These are phyloP conservation scores for Botrytis deweyae DNA, from an alignment of 2,329 filamentous ascomycete species.

Conservation along the genomic window DNA sequence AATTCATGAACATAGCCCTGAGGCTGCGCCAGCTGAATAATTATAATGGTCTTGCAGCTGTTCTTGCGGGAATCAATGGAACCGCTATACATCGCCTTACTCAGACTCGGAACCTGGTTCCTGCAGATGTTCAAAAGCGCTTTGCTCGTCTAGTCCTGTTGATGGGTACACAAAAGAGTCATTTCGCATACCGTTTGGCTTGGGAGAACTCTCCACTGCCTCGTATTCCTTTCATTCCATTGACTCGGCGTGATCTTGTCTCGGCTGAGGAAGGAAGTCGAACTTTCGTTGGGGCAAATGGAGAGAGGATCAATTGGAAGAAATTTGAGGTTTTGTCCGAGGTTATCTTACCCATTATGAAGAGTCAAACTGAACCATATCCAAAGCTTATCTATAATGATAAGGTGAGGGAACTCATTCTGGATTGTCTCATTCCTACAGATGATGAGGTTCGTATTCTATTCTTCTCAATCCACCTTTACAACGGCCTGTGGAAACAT, in stretches of 20 bases:
- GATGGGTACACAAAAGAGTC: constrained; percentile 89
- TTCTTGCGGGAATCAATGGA: constrained; percentile 89
- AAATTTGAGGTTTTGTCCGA: constrained; percentile 97
- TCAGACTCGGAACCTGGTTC: constrained; percentile 75
- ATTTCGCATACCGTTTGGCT: constrained; percentile 92
- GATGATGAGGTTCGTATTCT: constrained; percentile 76
- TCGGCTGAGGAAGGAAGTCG: constrained; percentile 89
- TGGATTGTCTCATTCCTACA: constrained; percentile 77
- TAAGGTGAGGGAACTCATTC: constrained; percentile 68
- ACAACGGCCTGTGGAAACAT: background rate
- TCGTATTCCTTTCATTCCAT: constrained; percentile 88
- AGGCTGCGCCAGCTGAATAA: constrained; percentile 91
- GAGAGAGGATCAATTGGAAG: constrained; percentile 88
- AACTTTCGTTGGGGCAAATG: constrained; percentile 75
- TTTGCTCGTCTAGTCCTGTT: constrained; percentile 86
- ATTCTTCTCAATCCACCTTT: background rate
- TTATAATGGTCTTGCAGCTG: constrained; percentile 92
- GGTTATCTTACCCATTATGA: constrained; percentile 85
- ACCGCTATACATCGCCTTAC: constrained; percentile 80
- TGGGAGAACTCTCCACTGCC: constrained; percentile 94
- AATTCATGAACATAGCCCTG: constrained; percentile 87
- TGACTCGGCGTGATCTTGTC: constrained; percentile 86
- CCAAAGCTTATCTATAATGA: constrained; percentile 69
- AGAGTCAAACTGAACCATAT: constrained; percentile 84
- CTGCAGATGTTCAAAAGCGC: constrained; percentile 70